These are phyloP conservation scores for Corrigiola litoralis DNA, from an alignment of 179 eudicot species.

Conservation along the genomic window DNA sequence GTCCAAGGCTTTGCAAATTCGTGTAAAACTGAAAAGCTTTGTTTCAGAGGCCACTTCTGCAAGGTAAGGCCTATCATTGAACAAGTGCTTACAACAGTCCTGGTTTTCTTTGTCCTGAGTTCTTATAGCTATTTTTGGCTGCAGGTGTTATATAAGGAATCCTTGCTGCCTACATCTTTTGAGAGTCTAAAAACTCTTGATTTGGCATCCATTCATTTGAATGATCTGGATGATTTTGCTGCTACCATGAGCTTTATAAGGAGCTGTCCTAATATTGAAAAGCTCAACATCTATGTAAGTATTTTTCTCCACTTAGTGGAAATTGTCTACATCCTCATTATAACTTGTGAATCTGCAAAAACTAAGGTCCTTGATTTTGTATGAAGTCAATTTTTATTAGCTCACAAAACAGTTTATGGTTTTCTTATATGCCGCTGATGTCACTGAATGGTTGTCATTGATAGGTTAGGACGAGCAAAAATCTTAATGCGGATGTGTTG, in stretches of 20 bases:
- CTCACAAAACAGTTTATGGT: no score
- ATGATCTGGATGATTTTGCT: slow-evolving; percentile 2
- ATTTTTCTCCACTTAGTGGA: background rate
- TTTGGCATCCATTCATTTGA: slow-evolving; percentile 2
- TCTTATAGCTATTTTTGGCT: background rate
- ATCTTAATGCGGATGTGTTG: background rate
- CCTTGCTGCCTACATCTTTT: slow-evolving; percentile 4
- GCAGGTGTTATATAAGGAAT: slow-evolving; percentile 20
- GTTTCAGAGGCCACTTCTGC: slow-evolving; percentile 8
- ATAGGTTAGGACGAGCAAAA: slow-evolving; percentile 15
- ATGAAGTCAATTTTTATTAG: no score
- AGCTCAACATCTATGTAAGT: slow-evolving; percentile 29
- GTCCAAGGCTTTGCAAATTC: slow-evolving; percentile 17
- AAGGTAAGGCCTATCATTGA: slow-evolving; percentile 3
- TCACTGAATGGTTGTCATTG: background rate
- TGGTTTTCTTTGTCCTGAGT: background rate
- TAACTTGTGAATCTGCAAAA: background rate
- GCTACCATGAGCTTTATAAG: slow-evolving; percentile 8
- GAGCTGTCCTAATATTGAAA: slow-evolving; percentile 21
- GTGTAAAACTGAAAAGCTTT: slow-evolving; percentile 18
- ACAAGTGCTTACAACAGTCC: background rate
- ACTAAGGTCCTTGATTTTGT: background rate
- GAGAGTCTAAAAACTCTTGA: slow-evolving; percentile 11
- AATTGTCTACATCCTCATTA: background rate
- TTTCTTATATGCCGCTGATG: background rate